Conservation (phyloP, 1,284 basidiomycete species). For the Trichosporon faecale region DNA sequence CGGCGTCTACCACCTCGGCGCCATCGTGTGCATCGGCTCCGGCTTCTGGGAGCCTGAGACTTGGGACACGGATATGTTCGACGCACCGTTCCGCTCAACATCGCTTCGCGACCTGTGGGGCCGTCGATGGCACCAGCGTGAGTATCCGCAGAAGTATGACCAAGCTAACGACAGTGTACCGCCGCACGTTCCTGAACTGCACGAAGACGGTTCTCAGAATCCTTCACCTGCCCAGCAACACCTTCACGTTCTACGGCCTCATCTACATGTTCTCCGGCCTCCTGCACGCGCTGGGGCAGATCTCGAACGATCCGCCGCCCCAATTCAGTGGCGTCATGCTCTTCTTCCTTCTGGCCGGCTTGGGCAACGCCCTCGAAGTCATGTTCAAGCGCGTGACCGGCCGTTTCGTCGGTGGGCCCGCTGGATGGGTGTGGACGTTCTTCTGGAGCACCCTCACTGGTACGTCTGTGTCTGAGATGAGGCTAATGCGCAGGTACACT, state of each 20-base stretch:
- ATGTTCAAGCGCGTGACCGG: conserved; percentile 27
- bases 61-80: conserved; percentile 47
- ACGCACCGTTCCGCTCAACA: conserved; percentile 40
- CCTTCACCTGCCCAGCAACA: conserved; percentile 26
- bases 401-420: conserved; percentile 33
- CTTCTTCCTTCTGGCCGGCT: conserved; percentile 41
- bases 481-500: conserved; percentile 21
- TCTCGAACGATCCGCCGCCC: conserved; percentile 38
- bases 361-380: conserved; percentile 31
- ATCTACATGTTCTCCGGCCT: conserved; percentile 41
- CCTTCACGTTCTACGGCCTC: conserved; percentile 28
- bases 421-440: conserved; percentile 44
- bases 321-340: conserved; percentile 28
- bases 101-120: conserved; percentile 51
- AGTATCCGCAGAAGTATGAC: conserved; percentile 17
- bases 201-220: conserved; percentile 30
- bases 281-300: conserved; percentile 42
- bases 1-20: conserved; percentile 39
- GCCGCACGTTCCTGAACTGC: conserved; percentile 47
- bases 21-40: conserved; percentile 26
- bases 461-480: conserved; percentile 18
- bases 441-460: conserved; percentile 30
- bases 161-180: conserved; percentile 4
- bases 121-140: conserved; percentile 50
- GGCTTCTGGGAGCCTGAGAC: conserved; percentile 38